Evolutionary conservation across 495 filamentous ascomycete genomes (phyloP), one percentile per base, ranked within the genome.

Genomic region (Trichoderma virens): DNA sequence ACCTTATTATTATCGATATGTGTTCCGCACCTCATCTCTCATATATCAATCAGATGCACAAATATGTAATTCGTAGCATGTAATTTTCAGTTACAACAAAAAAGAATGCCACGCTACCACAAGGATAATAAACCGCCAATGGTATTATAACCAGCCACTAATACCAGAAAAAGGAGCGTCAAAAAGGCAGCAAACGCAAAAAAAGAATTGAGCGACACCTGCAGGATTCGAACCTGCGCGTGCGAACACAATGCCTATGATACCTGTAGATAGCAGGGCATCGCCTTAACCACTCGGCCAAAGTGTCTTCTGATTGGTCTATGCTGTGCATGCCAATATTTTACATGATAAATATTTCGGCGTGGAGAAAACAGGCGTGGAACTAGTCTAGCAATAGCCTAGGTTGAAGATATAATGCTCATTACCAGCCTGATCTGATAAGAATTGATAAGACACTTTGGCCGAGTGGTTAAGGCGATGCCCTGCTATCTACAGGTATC

Each of bases 211-310:
- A 51, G 16, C 51, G 51, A 56, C 51, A 56, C 51, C 51, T 56
- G 51, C 51, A 56, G 51, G 51, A 56, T 56, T 56, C 51, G 51
- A 56, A 56, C 51, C 51, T 56, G 51, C 51, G 51, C 51, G 51
- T 56, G 51, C 51, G 51, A 56, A 56, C 51, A 56, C 51, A 56
- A 56, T 56, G 51, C 51, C 51, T 56, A 30, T 56, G 25, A 56
- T 56, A 56, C 25, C 51, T 20, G 20, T 28, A 28, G 51, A 56
- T 56, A 56, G 51, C 51, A 56, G 51, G 51, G 51, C 51, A 56
- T 56, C 51, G 51, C 51, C 51, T 56, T 56, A 56, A 56, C 51
- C 51, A 56, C 51, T 56, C 51, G 51, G 51, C 51, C 51, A 56
- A 56, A 56, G 51, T 56, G 51, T 56, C 51, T 56, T 56, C 47